Percentiles rank a stretch among this genome's conserved stretches.
Evolutionary conservation across 2,329 filamentous ascomycete genomes (phyloP).

Genomic region (Phaeosphaeriaceae sp.): DNA sequence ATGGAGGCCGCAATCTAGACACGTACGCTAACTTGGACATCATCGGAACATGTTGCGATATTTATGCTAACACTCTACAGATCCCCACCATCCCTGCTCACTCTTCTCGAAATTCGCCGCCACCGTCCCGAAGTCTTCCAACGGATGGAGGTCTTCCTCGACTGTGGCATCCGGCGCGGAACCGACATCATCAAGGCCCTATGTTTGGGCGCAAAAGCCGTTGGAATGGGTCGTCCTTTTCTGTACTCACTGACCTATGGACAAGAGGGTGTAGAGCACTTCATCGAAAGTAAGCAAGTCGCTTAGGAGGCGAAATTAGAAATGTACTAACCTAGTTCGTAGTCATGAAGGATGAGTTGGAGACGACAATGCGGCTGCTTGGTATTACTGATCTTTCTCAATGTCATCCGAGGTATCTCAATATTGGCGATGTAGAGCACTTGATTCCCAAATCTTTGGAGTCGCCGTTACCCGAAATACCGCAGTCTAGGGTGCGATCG

Average conservation of each 20-base stretch:
- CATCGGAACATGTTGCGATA: neutral
- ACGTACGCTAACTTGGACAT: slow-evolving; percentile 8
- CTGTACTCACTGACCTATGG: slow-evolving; percentile 69
- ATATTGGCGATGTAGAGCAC: slow-evolving; percentile 45
- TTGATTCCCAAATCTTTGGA: slow-evolving; percentile 12
- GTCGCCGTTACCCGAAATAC: slow-evolving; percentile 15
- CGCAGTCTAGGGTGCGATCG: slow-evolving; percentile 4
- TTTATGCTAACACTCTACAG: slow-evolving; percentile 10
- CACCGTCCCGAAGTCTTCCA: slow-evolving; percentile 67
- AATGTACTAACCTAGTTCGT: neutral
- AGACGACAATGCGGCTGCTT: slow-evolving; percentile 63
- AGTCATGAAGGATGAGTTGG: slow-evolving; percentile 26
- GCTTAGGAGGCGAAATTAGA: too few species aligned
- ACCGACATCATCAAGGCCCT: slow-evolving; percentile 63
- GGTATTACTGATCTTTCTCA: slow-evolving; percentile 66
- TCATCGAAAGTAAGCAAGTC: slow-evolving; percentile 16
- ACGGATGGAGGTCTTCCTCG: slow-evolving; percentile 67
- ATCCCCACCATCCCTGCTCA: slow-evolving; percentile 60
- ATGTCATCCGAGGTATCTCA: slow-evolving; percentile 64
- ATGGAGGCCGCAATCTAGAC: slow-evolving; percentile 59
- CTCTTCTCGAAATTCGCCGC: slow-evolving; percentile 68
- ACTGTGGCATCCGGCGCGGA: slow-evolving; percentile 70
- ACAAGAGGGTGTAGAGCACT: slow-evolving; percentile 55
- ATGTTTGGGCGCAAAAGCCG: slow-evolving; percentile 63
- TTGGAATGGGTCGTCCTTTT: slow-evolving; percentile 67